Evolutionary conservation across 352 stramenopile species (phyloP), one percentile per base, ranked within the genome.

Genomic region (Globisporangium paroecandrum): DNA sequence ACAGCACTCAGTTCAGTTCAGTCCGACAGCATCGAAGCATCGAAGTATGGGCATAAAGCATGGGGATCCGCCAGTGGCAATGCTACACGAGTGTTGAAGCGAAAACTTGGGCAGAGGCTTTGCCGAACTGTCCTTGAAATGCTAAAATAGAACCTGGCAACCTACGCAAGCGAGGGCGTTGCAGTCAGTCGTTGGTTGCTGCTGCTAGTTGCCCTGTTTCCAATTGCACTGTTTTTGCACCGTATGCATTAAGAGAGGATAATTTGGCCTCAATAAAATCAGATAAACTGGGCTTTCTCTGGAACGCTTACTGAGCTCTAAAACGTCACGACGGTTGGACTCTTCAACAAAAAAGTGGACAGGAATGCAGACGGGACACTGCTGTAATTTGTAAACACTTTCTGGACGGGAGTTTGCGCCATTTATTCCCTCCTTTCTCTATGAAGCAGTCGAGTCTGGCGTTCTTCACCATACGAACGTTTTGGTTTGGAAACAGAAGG

Each of bases 291-390:
- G 41, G 13, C n/a, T 49, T 49, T 49, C 41, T 49, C 5, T 49
- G 15, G 2, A 49, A 49, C 41, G 41, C 15, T 49, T 49, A 13
- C 13, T 47, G 3, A 13, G 29, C 7, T 43, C 12, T 22, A 5
- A 22, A 54, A 65, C 60, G 60, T 65, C 60, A 58, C 60, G 25
- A 22, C 24, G 20, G 60, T 65, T 65, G 46, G 60, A 65, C 60
- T 58, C 46, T 24, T 24, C 15, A 38, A 5, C 25, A 2, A 24
- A 65, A 65, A 65, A 58, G 43, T 65, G 60, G 60, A 65, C 60
- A 65, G 36, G 3, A 12, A n/a, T 9, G 24, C 13, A 29, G 27
- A 64, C 13, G 51, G 7, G 34, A 41, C 51, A 54, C 32, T 36
- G 6, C 18, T 15, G 10, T 13, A 24, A 25, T 6, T 20, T 20